Evolutionary conservation across 768 basidiomycete species (phyloP), one percentile per base, ranked within the genome.

Genomic region (Russula griseocarnosa): DNA sequence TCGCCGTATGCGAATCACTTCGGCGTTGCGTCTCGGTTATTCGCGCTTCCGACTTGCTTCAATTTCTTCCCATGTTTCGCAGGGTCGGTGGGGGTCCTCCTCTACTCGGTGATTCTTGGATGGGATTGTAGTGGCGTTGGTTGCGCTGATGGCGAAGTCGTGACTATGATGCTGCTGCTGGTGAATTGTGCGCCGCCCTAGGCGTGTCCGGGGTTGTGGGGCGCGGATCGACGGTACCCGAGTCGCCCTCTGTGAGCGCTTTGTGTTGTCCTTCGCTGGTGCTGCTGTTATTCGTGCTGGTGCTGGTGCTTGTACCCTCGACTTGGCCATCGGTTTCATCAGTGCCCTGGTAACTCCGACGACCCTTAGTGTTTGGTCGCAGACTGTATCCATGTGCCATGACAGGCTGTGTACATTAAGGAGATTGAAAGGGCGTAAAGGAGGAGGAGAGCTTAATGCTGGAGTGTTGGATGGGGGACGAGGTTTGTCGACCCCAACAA

Each of bases 321-420:
- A 10, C 28, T 18, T 20, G 28, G 51, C 3, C 28, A 8, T 28
- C 38, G n/a, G 11, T 26, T 6, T 18, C 9, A 28, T 42, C 55
- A 3, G 24, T 26, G 26, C 38, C 28, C 55, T 42, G 24, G n/a
- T n/a, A n/a, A n/a, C n/a, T n/a, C 8, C 3, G 8, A 16, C 54
- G 54, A n/a, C 55, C 54, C 22, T 55, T 55, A 38, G 54, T 20
- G 1, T 55, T 55, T 6, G 54, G 16, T 1, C 58, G 58, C 32
- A 59, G 50, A 24, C 51, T 46, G 10, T 46, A n/a, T 11, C n/a
- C n/a, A 1, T 46, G 20, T n/a, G 20, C n/a, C 44, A 46, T 46
- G n/a, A 20, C 18, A 20, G 44, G 1, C n/a, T 9, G 10, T 20
- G 5, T 36, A 13, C 36, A 46, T 46, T 9, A 46, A n/a, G 10